These are phyloP conservation scores for Mucor lusitanicus DNA, from an alignment of 371 early-diverging fungal genomes.

Conservation along the genomic window DNA sequence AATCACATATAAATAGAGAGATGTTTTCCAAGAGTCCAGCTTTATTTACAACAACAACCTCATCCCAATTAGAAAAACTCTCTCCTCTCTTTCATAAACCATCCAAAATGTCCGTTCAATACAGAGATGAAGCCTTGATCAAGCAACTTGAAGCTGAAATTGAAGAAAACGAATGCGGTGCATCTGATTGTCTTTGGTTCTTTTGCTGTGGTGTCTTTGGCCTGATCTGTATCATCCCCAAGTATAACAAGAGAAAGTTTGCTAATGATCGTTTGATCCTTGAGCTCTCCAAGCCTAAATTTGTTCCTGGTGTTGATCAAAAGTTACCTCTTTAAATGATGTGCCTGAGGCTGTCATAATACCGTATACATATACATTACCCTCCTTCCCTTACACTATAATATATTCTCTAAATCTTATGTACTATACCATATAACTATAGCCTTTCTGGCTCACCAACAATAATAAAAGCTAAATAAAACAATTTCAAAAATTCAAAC, in stretches of 20 bases:
- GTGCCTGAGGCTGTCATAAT: background rate
- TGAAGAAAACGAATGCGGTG: constrained; percentile 20
- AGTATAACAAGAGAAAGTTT: constrained; percentile 13
- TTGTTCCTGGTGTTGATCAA: background rate
- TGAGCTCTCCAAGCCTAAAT: constrained; percentile 14
- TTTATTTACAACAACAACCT: too few species aligned
- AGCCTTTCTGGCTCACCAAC: too few species aligned
- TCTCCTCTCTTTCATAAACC: background rate
- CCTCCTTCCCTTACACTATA: too few species aligned
- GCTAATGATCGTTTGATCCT: constrained; percentile 7
- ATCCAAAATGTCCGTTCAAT: constrained; percentile 12
- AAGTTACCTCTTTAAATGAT: background rate
- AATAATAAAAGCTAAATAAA: too few species aligned
- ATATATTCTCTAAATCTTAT: too few species aligned
- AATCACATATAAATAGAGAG: too few species aligned
- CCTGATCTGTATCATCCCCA: constrained; percentile 23
- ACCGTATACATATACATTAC: too few species aligned
- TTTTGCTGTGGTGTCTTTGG: constrained; percentile 61
- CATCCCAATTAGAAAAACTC: background rate
- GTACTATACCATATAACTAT: too few species aligned
- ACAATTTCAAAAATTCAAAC: too few species aligned
- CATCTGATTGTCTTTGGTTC: constrained; percentile 64
- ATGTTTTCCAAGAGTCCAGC: too few species aligned
- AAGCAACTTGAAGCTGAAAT: constrained; percentile 13
- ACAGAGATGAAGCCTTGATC: constrained; percentile 20